A percentile compares a stretch with the other conserved stretches of the same genome.
Evolutionary conservation across 2,329 filamentous ascomycete species (phyloP).

Genomic region (Ophiosphaerella herpotricha): DNA sequence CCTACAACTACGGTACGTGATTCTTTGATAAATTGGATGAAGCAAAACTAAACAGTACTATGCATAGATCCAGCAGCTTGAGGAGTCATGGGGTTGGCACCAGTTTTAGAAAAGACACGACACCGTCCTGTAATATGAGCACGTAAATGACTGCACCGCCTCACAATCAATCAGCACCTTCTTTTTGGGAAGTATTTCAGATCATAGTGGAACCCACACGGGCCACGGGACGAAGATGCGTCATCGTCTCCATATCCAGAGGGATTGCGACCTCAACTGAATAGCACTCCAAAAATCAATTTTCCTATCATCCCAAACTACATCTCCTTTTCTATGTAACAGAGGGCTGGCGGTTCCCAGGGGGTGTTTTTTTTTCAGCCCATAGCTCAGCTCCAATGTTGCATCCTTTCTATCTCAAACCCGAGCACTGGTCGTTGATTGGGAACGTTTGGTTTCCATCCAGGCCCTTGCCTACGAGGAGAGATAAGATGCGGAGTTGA

Average conservation of each 20-base stretch:
- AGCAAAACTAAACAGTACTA: too few species aligned
- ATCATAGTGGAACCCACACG: not conserved
- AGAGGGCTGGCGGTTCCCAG: too few species aligned
- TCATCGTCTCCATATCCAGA: too few species aligned
- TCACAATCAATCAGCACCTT: not conserved
- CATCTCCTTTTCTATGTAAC: too few species aligned
- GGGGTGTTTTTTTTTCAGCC: too few species aligned
- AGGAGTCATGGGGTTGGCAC: slow-evolving; percentile 44
- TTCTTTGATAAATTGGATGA: not conserved
- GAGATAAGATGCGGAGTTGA: not conserved
- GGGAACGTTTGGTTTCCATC: not conserved
- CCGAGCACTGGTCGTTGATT: not conserved
- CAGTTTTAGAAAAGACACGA: slow-evolving; percentile 1
- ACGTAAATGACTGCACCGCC: too few species aligned
- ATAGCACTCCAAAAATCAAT: too few species aligned
- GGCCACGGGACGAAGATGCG: too few species aligned
- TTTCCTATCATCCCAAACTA: too few species aligned
- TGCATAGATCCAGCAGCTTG: slow-evolving; percentile 31
- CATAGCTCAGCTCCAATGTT: not conserved
- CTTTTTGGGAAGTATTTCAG: not conserved
- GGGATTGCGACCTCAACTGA: too few species aligned
- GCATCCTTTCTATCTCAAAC: not conserved
- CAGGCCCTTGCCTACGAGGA: not conserved
- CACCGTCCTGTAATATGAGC: not conserved
- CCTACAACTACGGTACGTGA: slow-evolving; percentile 29